Conservation (phyloP, 2,329 filamentous ascomycete genomes). For the Curvularia verruculosa region DNA sequence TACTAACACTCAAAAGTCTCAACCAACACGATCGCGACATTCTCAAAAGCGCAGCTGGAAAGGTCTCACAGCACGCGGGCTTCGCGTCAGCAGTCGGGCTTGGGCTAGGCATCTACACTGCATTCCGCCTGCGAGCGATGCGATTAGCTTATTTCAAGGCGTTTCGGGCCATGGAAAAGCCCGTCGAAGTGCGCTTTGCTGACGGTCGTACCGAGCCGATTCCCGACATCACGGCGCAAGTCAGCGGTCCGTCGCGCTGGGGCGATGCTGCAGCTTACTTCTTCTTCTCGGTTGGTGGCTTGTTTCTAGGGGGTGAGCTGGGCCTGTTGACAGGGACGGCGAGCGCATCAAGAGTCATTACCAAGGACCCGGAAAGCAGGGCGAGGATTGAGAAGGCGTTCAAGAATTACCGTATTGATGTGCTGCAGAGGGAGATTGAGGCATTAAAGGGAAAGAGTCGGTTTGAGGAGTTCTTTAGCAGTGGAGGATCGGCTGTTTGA, state of each 20-base stretch:
- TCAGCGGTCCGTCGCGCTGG: conserved; percentile 60
- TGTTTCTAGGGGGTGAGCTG: conserved; percentile 69
- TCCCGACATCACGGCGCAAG: conserved; percentile 64
- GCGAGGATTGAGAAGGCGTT: conserved; percentile 68
- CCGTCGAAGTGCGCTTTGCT: conserved; percentile 66
- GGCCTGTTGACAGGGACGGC: conserved; percentile 65
- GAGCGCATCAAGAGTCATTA: conserved; percentile 61
- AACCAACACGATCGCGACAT: conserved; percentile 64
- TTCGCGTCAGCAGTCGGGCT: conserved; percentile 67
- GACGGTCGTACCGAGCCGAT: conserved; percentile 65
- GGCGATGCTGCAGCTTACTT: conserved; percentile 69
- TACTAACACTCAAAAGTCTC: conserved; percentile 43
- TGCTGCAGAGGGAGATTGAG: conserved; percentile 65
- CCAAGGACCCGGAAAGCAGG: conserved; percentile 59
- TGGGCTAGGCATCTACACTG: conserved; percentile 60
- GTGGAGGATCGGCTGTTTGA: background rate
- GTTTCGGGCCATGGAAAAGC: conserved; percentile 66
- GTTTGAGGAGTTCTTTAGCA: conserved; percentile 38
- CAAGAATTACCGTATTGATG: conserved; percentile 66
- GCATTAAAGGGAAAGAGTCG: conserved; percentile 56
- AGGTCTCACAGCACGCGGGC: conserved; percentile 61
- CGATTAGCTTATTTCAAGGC: conserved; percentile 66
- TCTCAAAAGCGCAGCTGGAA: conserved; percentile 61
- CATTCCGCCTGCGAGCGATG: conserved; percentile 62
- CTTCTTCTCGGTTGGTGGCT: conserved; percentile 65